Evolutionary conservation across 805 yeast genomes (phyloP), one percentile per base, ranked within the genome.

Genomic region (Pichia nakasei): DNA sequence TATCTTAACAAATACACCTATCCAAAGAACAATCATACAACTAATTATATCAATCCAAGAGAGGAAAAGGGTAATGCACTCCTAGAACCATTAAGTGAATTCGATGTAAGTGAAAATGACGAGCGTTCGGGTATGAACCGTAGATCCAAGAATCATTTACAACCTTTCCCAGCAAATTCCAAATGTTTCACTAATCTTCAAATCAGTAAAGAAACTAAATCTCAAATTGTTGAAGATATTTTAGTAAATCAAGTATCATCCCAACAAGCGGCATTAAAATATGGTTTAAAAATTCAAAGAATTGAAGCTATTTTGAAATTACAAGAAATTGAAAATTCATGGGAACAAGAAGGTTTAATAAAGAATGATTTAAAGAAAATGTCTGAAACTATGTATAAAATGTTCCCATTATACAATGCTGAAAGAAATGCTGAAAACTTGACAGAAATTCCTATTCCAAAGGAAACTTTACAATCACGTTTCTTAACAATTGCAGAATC

Each of bases 361-460:
- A 64, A 73, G 9, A 59, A 67, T 21, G 93, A 84, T 48, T 59
- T 88, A 59, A 60, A 64, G 43, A 74, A 63, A 49, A 78, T 84
- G 76, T 66, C 83, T 6, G 57, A 64, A 7, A 69, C 78, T 17
- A 71, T 93, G 79, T 78, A 80, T 60, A 75, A 76, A 44, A 80
- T 88, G 85, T 85, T 91, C 68, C 96, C 96, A 39, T 63, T 85
- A 37, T 82, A 74, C 57, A 64, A 70, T 38, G 64, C 73, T 43
- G 63, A 66, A 45, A 52, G 52, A 54, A 70, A 52, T 37, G 70
- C 79, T 9, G 95, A 89, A 58, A 85, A 87, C 59, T 70, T 88
- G 58, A 84, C 95, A n/a, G 96, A 91, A 69, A 85, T 89, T 69
- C 96, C 96, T 29, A 79, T 85, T 41, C 95, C 96, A 27, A 75